Percentiles rank a stretch among this genome's conserved stretches.
phyloP scores from a whole-genome alignment of 108 stramenopile species.

The Skeletonema potamos region DNA sequence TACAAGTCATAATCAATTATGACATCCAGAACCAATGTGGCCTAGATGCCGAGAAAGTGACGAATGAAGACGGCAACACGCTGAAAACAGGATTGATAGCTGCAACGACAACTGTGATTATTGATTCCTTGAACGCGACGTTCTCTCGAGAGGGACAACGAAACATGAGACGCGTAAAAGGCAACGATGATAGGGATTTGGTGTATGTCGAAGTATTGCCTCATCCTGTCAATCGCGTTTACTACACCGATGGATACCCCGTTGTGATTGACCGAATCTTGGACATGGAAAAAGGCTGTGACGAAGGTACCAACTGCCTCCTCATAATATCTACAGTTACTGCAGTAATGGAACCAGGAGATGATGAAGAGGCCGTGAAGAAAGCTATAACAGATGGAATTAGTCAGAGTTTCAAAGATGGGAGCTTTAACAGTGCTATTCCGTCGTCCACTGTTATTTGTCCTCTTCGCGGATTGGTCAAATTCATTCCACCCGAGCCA shows the following conservation, averaged over 20 bases:
- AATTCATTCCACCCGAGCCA: neutral
- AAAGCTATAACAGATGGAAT: slow-evolving; percentile 44
- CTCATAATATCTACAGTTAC: slow-evolving; percentile 41
- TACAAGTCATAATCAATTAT: slow-evolving; percentile 9
- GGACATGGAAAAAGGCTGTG: slow-evolving; percentile 35
- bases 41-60: slow-evolving; percentile 46
- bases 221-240: slow-evolving; percentile 8
- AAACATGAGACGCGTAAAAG: neutral
- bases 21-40: slow-evolving; percentile 41
- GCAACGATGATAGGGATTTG: neutral
- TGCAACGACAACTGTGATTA: slow-evolving; percentile 43
- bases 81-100: slow-evolving; percentile 51
- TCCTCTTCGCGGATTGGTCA: neutral
- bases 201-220: slow-evolving; percentile 2
- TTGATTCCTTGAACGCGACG: slow-evolving; percentile 54
- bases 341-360: slow-evolving; percentile 54
- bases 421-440: slow-evolving; percentile 47
- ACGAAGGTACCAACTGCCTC: slow-evolving; percentile 26
- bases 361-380: slow-evolving; percentile 40
- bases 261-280: slow-evolving; percentile 45
- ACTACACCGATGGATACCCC: slow-evolving; percentile 45
- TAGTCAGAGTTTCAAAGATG: slow-evolving; percentile 32
- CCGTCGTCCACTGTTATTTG: slow-evolving; percentile 44
- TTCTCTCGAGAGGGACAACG: slow-evolving; percentile 29
- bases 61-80: slow-evolving; percentile 54